These are phyloP conservation scores for Anethum foeniculum DNA, from an alignment of 140 eudicot genomes.

Conservation along the genomic window DNA sequence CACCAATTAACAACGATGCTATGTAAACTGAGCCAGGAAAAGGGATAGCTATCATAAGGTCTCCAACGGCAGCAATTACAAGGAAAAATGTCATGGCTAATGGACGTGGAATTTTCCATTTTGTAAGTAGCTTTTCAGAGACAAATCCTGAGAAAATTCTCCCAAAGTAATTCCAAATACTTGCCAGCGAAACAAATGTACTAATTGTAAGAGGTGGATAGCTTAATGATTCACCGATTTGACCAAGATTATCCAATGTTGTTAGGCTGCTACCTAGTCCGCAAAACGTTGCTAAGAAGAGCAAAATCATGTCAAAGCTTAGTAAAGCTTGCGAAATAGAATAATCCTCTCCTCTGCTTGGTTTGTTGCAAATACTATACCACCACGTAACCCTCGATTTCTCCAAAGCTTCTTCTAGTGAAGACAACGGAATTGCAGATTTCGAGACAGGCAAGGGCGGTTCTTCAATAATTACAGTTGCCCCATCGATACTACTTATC, in stretches of 20 bases:
- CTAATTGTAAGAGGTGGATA: slow-evolving; percentile 46
- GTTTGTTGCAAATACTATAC: slow-evolving; percentile 14
- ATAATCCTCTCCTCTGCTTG: slow-evolving; percentile 64
- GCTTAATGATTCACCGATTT: slow-evolving; percentile 64
- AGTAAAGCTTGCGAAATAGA: slow-evolving; percentile 67
- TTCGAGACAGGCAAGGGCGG: not conserved
- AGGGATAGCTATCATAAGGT: slow-evolving; percentile 56
- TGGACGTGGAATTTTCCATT: slow-evolving; percentile 64
- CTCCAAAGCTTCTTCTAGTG: not conserved
- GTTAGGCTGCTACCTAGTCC: slow-evolving; percentile 78
- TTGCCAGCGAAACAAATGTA: slow-evolving; percentile 57
- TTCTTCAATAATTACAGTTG: slow-evolving; percentile 1
- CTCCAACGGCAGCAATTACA: slow-evolving; percentile 28
- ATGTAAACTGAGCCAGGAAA: slow-evolving; percentile 58
- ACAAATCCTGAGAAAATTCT: slow-evolving; percentile 54
- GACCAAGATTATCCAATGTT: slow-evolving; percentile 73
- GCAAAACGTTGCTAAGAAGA: slow-evolving; percentile 47
- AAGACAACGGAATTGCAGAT: slow-evolving; percentile 11
- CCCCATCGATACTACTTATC: not conserved
- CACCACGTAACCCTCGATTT: slow-evolving; percentile 9
- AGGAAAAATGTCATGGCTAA: slow-evolving; percentile 30
- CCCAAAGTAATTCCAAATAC: slow-evolving; percentile 81
- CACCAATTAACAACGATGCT: slow-evolving; percentile 62
- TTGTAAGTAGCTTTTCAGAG: slow-evolving; percentile 46
- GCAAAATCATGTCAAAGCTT: slow-evolving; percentile 60